A percentile compares a stretch with the other conserved stretches of the same genome.
Evolutionary conservation across 768 basidiomycete genomes (phyloP).

Genomic region (Leccinum imitatum): DNA sequence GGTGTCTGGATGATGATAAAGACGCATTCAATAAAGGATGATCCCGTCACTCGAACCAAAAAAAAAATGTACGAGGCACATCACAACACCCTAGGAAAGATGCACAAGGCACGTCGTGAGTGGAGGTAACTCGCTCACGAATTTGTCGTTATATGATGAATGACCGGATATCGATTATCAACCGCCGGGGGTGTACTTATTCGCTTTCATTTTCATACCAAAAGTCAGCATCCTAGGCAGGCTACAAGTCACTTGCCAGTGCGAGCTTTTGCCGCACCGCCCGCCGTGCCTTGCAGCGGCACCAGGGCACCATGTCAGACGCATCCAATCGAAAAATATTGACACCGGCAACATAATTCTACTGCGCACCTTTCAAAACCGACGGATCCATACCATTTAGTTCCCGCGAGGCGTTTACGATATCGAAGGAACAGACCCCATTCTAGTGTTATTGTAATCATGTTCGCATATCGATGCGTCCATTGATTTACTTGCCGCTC

Average conservation of each 20-base stretch:
- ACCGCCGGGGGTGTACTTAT: not conserved
- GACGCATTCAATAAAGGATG: too few species aligned
- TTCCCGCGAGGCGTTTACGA: constrained; percentile 7
- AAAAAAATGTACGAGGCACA: not conserved
- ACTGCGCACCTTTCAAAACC: not conserved
- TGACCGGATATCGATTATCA: not conserved
- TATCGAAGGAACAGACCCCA: not conserved
- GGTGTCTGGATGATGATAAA: not conserved
- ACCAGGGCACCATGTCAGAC: not conserved
- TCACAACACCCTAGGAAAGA: not conserved
- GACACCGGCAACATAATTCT: not conserved
- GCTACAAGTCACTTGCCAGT: not conserved
- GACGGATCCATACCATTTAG: not conserved
- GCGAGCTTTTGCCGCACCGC: not conserved
- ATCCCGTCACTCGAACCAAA: not conserved
- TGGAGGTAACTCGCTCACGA: not conserved
- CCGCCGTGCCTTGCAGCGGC: not conserved
- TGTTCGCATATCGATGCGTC: not conserved
- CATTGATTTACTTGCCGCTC: not conserved
- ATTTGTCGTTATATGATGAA: not conserved
- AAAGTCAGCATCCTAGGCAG: not conserved
- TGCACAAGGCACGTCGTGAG: not conserved
- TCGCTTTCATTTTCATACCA: not conserved
- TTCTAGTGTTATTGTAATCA: not conserved
- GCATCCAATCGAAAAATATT: not conserved